Evolutionary conservation across 495 filamentous ascomycete species (phyloP).

Genomic region (Rhizodiscina lignyota): DNA sequence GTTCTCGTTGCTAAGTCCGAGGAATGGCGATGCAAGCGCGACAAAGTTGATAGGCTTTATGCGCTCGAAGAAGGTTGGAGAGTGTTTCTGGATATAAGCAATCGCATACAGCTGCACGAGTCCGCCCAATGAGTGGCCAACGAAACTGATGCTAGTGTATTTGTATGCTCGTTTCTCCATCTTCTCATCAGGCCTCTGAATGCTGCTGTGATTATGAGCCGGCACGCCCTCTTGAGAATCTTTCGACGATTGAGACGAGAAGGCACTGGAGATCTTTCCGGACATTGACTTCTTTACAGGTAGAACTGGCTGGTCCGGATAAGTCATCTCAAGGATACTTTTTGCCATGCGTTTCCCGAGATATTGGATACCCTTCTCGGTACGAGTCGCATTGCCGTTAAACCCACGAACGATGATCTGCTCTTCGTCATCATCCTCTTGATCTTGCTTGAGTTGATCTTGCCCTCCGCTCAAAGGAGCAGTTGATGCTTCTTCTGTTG

Average conservation of each 20-base stretch:
- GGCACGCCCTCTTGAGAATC: conserved; percentile 17
- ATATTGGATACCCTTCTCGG: conserved; percentile 91
- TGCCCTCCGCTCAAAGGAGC: conserved; percentile 24
- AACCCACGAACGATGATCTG: conserved; percentile 91
- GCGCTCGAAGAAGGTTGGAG: conserved; percentile 72
- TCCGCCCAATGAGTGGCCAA: conserved; percentile 85
- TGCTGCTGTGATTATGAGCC: conserved; percentile 37
- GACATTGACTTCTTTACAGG: conserved; percentile 41
- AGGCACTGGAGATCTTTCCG: conserved; percentile 14
- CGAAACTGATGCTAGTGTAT: conserved; percentile 89
- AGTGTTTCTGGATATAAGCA: conserved; percentile 94
- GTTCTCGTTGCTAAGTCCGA: conserved; percentile 94
- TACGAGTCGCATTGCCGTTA: conserved; percentile 73
- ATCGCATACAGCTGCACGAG: conserved; percentile 89
- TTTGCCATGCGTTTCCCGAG: conserved; percentile 89
- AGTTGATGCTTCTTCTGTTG: conserved; percentile 10
- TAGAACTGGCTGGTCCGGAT: conserved; percentile 75
- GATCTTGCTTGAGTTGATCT: conserved; percentile 22
- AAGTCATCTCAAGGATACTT: conserved; percentile 74
- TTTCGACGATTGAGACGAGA: conserved; percentile 5
- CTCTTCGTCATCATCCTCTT: conserved; percentile 54
- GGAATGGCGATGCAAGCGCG: conserved; percentile 72
- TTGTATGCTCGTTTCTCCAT: conserved; percentile 49
- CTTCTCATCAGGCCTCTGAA: conserved; percentile 21
- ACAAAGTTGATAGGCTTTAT: conserved; percentile 91